Evolutionary conservation across 345 rosid genomes (phyloP), one percentile per base, ranked within the genome.

Genomic region (Erysimum cheiranthoides): DNA sequence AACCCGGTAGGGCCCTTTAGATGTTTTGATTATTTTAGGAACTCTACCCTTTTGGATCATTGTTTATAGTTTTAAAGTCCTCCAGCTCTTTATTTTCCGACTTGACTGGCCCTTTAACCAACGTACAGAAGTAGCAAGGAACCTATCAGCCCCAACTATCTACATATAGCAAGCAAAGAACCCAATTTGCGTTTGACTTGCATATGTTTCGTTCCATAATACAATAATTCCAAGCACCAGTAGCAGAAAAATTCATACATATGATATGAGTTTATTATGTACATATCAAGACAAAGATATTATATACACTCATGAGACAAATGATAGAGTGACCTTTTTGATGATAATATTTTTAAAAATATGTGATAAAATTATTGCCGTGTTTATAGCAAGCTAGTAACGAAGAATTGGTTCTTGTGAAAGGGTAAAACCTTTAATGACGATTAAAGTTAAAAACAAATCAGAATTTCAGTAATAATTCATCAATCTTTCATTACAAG

Each of bases 1-100:
- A 82, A 70, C 67, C 73, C 70, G 70, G 84, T 82, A 77, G 80
- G 79, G 80, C 78, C 83, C 75, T 66, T 8, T 21, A 0, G 1
- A 0, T 6, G 8, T 45, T 45, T 45, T 14, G 0, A 1, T 45
- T 3, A 5, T 45, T 45, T 21, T 21, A 21, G 25, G 25, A 21
- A 21, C 25, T 21, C 25, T n/a, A n/a, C n/a, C n/a, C n/a, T 42
- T 42, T 11, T 13, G 47, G n/a, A 43, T 14, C 49, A 14, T 14
- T 43, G 8, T 14, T 43, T 14, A 43, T 43, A 43, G 49, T 14
- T 13, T 14, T 2, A n/a, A n/a, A n/a, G 47, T 43, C 5, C 10
- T 36, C 47, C 47, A 13, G 17, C 6, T 13, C 47, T 2, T 40
- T 2, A 11, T 42, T 42, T 1, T 1, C 5, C 14, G 2, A 1